These are phyloP conservation scores for Penicillium paneum DNA, from an alignment of 2,329 filamentous ascomycete species.

Conservation along the genomic window DNA sequence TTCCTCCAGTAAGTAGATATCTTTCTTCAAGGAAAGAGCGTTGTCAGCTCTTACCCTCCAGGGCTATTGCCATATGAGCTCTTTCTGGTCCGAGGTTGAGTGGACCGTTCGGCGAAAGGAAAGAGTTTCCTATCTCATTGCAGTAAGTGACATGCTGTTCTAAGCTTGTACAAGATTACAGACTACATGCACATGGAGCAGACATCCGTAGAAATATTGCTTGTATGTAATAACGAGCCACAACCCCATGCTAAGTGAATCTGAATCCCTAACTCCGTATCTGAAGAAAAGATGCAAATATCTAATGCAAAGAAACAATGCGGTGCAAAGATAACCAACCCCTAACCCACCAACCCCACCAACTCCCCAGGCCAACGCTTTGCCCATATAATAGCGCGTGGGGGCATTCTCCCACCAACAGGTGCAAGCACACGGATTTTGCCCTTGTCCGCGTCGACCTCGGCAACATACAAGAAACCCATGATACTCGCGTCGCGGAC, in stretches of 20 bases:
- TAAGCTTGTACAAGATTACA: background rate
- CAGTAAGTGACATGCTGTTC: background rate
- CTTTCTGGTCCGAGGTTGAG: too few relatives aligned
- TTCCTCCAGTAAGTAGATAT: too few relatives aligned
- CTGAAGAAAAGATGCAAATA: background rate
- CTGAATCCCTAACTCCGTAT: background rate
- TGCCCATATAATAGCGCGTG: conserved; percentile 77
- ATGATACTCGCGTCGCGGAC: conserved; percentile 80
- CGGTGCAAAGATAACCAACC: background rate
- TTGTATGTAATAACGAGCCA: background rate
- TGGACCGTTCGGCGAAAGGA: too few relatives aligned
- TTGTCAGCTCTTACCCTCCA: too few relatives aligned
- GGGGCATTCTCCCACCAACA: conserved; percentile 74
- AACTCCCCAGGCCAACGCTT: conserved; percentile 77
- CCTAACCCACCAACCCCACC: conserved; percentile 66
- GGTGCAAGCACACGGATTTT: conserved; percentile 80
- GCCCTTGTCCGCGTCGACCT: conserved; percentile 80
- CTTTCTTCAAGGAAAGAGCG: too few relatives aligned
- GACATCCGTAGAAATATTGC: background rate
- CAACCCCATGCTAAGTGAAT: conserved; percentile 4
- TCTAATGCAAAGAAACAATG: conserved; percentile 1
- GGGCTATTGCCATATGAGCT: too few relatives aligned
- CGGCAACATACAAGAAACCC: conserved; percentile 89
- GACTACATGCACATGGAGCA: background rate
- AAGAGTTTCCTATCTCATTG: too few relatives aligned